A percentile compares a stretch with the other conserved stretches of the same genome.
Evolutionary conservation across 2,329 filamentous ascomycete genomes (phyloP).

Genomic region (Trichoderma sp.): DNA sequence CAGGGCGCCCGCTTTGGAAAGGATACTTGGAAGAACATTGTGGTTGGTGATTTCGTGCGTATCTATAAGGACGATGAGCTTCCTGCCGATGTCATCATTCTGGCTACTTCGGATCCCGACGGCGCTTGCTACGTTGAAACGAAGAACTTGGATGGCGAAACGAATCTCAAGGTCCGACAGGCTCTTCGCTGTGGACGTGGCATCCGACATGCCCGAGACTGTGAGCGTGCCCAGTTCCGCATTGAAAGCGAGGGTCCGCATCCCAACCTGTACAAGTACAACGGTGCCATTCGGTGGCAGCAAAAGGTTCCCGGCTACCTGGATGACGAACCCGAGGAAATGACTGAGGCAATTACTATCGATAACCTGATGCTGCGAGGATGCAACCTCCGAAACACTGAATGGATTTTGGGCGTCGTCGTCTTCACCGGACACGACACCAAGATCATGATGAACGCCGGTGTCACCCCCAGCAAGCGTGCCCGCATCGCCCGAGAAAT

Average conservation of each 20-base stretch:
- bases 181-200: slow-evolving; percentile 81
- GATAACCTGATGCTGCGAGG: slow-evolving; percentile 94
- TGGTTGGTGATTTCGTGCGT: slow-evolving; percentile 94
- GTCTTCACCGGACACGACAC: slow-evolving; percentile 94
- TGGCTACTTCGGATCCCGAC: slow-evolving; percentile 90
- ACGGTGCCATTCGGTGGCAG: slow-evolving; percentile 81
- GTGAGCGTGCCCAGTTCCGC: slow-evolving; percentile 81
- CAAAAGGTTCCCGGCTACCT: slow-evolving; percentile 66
- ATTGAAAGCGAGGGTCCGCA: slow-evolving; percentile 91
- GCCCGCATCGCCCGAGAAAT: slow-evolving; percentile 87
- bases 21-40: slow-evolving; percentile 91
- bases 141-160: slow-evolving; percentile 97
- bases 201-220: slow-evolving; percentile 86
- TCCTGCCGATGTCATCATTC: slow-evolving; percentile 86
- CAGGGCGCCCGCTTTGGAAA: slow-evolving; percentile 83
- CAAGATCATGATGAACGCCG: slow-evolving; percentile 99
- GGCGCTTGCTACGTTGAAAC: slow-evolving; percentile 97
- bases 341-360: slow-evolving; percentile 90
- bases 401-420: slow-evolving; percentile 91
- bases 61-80: slow-evolving; percentile 96
- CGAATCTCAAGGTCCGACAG: slow-evolving; percentile 92
- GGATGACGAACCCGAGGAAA: slow-evolving; percentile 64
- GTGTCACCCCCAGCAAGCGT: slow-evolving; percentile 91
- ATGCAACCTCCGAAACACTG: slow-evolving; percentile 90
- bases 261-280: slow-evolving; percentile 94